Evolutionary conservation across 2,329 filamentous ascomycete species (phyloP), one percentile per base, ranked within the genome.

Genomic region (Lachnellula cervina): DNA sequence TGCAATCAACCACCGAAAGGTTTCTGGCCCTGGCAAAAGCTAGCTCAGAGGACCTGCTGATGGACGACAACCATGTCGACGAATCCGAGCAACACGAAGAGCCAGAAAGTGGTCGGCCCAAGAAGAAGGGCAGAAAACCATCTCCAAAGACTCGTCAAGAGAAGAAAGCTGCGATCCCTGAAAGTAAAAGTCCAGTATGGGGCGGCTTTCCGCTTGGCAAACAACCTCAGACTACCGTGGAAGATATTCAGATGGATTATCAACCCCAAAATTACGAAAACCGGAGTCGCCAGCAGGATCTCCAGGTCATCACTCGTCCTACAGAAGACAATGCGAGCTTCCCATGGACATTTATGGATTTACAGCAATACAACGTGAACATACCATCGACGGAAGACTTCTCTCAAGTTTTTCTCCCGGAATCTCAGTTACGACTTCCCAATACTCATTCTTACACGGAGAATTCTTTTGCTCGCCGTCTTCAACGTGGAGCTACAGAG

Each of bases 401-500:
- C 49, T 56, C 61, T 2, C 62, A 69, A 28, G 56, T 55, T 42
- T 64, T 66, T 53, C 59, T 61, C 51, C 55, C 54, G 59, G 62
- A 72, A 40, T 66, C 68, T 6, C 60, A 70, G 0, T 67, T 80
- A 16, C 71, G 75, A 1, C 59, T 73, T 1, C 79, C 81, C 0
- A 73, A 69, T 21, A 83, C 82, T 0, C 85, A 86, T 67, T 77
- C 82, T 9, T 79, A 80, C 55, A 76, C 82, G 25, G 88, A 92
- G 68, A 73, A 76, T 1, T 84, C 80, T 1, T 92, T 95, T 62
- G 83, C 84, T 11, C 82, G 88, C 7, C 80, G 87, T 4, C 74
- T 95, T 4, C 87, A 89, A 49, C 81, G 89, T 43, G 77, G 77
- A 52, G 77, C 83, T 2, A 63, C 85, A 1, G 88, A 95, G 70